Evolutionary conservation across 2,329 filamentous ascomycete species (phyloP), one percentile per base, ranked within the genome.

Genomic region (Cladorrhinum sp.): DNA sequence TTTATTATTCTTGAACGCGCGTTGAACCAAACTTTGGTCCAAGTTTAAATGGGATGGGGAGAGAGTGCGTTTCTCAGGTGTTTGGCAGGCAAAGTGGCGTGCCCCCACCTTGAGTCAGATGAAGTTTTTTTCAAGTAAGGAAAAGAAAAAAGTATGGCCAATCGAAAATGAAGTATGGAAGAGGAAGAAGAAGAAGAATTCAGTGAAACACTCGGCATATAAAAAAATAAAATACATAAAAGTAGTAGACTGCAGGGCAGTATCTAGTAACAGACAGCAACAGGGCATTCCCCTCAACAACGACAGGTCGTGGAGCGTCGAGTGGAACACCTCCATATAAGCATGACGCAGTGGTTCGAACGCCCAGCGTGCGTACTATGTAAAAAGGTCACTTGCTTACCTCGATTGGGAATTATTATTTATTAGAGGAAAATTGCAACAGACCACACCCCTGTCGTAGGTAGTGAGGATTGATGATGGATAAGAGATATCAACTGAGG

Each of bases 301-400:
- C 42, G 5, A 20, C 42, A 46, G 42, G 42, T 46, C 23, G 62
- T 54, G 21, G 39, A 58, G 24, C 23, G 24, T 21, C 23, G 46
- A 48, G 60, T 55, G 53, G 60, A 58, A 63, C 42, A 55, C 53
- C 23, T 46, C 51, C 55, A 46, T 42, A 57, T 55, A 51, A 33
- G 51, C 48, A 63, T 63, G 59, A 61, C 61, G 61, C 63, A 63
- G 59, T 20, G 49, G 33, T 36, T 10, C 33, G 33, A 36, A 16
- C 33, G 33, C 26, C 9, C 26, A 4, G 26, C n/a, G n/a, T n/a
- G 26, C 26, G 26, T 28, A 28, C 51, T n/a, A n/a, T n/a, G 59
- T 24, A 65, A 58, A 57, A 58, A 63, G 54, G 59, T 60, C 62
- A 59, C 60, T 60, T 55, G 64, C 64, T 66, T 62, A 66, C 64